Base-by-base conservation (phyloP, 805 yeast genomes). In the Candida nemodendra region DNA sequence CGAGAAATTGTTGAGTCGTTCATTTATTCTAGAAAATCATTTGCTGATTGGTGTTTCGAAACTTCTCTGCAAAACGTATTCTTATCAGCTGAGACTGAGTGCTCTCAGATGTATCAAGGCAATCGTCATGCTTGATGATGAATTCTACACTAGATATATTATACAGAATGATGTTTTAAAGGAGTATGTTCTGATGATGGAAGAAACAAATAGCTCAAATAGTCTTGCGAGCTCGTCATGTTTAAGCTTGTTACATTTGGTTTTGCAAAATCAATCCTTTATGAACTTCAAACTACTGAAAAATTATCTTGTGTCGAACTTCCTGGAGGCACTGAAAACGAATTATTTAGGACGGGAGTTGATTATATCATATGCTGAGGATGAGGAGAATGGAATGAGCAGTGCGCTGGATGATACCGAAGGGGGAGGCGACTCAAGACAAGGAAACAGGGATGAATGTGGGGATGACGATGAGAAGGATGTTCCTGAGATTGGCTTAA, bases 171-270 rank as follows among this genome's bases (percentile, higher is more conserved):
- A 78, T 32, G 66, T 84, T 15, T 69, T 88, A 33, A 59, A 61
- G 5, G 50, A 46, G 17, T 67, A 81, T 23, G 69, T 85, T 39
- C 53, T 58, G 1, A 64, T 78, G 33, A 66, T 84, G 44, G 61
- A 65, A 16, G 71, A 65, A 11, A 73, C 77, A 8, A 65, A 71
- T 5, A 61, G 66, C 21, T 61, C 62, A 26, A 79, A 84, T 55
- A 84, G 81, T 53, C 62, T 89, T 42, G 72, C 84, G 3, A 84
- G 79, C 52, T 88, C 96, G 0, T 74, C 90, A 5, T 74, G 91
- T 45, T 66, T 88, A 31, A 89, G 84, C 55, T 66, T 90, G 17
- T 33, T 61, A 27, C 44, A 47, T 23, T 19, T 51, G 8, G 34
- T 61, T 3, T 13, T 44, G 4, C 55, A 55, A 9, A 48, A 57